A percentile compares a stretch with the other conserved stretches of the same genome.
These are phyloP conservation scores for Gremmenia infestans DNA, from an alignment of 2,329 filamentous ascomycete genomes.

Conservation along the genomic window DNA sequence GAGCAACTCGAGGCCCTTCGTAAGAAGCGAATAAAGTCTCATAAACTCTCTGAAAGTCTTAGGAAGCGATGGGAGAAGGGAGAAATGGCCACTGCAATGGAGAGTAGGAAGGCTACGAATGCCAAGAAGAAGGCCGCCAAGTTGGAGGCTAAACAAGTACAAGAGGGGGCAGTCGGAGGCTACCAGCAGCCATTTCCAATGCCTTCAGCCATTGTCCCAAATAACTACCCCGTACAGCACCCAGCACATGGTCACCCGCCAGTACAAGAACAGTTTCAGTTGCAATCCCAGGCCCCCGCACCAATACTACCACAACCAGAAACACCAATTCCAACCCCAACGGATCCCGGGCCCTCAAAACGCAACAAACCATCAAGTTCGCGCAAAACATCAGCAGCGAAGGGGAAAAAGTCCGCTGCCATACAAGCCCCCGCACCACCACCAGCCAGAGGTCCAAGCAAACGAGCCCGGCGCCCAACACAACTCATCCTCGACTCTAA, in stretches of 20 bases:
- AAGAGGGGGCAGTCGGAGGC: constrained; percentile 1
- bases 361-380: neutral
- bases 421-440: constrained; percentile 1
- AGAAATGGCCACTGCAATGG: constrained; percentile 55
- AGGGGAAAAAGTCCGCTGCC: constrained; percentile 1
- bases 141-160: neutral
- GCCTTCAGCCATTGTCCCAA: neutral
- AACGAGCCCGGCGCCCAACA: constrained; percentile 18
- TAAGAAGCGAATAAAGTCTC: constrained; percentile 11
- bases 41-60: constrained; percentile 11
- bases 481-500: constrained; percentile 2
- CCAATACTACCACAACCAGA: neutral
- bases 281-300: neutral
- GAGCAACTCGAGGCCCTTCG: constrained; percentile 4
- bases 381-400: neutral
- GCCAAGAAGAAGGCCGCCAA: constrained; percentile 49
- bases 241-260: neutral
- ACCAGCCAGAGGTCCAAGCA: constrained; percentile 16
- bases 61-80: constrained; percentile 51
- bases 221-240: neutral
- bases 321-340: neutral
- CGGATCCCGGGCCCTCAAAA: neutral
- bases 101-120: constrained; percentile 55
- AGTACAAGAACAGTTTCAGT: neutral
- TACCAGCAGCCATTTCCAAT: constrained; percentile 5